Percentiles rank a stretch among this genome's conserved stretches.
Evolutionary conservation across 2,329 filamentous ascomycete genomes (phyloP).

Genomic region (Dothistroma pini): DNA sequence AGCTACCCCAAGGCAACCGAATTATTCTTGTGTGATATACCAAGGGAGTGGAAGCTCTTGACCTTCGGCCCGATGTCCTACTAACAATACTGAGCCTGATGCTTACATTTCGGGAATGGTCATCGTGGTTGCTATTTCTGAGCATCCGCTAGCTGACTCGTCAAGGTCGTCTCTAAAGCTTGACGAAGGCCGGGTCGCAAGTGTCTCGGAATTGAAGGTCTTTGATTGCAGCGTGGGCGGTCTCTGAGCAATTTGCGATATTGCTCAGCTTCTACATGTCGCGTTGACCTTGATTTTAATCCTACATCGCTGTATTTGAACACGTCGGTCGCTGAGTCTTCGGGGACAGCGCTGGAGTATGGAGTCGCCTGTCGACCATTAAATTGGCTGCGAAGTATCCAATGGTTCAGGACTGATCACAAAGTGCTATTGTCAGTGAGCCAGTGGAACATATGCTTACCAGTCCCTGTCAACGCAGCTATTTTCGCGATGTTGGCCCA

Average conservation of each 20-base stretch:
- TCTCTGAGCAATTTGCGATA: too few relatives aligned
- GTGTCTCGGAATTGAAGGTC: not conserved
- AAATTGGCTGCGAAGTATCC: not conserved
- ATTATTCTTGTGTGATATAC: not conserved
- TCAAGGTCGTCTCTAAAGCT: not conserved
- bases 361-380: not conserved
- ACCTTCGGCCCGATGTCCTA: not conserved
- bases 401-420: not conserved
- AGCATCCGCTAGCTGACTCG: not conserved
- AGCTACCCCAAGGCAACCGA: not conserved
- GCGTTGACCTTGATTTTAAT: too few relatives aligned
- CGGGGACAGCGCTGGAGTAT: not conserved
- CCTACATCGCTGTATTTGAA: too few relatives aligned
- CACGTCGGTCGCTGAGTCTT: too few relatives aligned
- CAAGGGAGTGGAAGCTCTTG: not conserved
- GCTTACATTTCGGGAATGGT: not conserved
- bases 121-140: not conserved
- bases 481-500: not conserved
- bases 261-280: too few relatives aligned
- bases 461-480: not conserved
- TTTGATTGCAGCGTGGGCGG: not conserved
- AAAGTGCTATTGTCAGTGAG: not conserved
- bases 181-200: not conserved
- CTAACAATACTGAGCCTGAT: not conserved
- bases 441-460: not conserved